These are phyloP conservation scores for Sporisorium exsertum DNA, from an alignment of 1,284 basidiomycete genomes.

Conservation along the genomic window DNA sequence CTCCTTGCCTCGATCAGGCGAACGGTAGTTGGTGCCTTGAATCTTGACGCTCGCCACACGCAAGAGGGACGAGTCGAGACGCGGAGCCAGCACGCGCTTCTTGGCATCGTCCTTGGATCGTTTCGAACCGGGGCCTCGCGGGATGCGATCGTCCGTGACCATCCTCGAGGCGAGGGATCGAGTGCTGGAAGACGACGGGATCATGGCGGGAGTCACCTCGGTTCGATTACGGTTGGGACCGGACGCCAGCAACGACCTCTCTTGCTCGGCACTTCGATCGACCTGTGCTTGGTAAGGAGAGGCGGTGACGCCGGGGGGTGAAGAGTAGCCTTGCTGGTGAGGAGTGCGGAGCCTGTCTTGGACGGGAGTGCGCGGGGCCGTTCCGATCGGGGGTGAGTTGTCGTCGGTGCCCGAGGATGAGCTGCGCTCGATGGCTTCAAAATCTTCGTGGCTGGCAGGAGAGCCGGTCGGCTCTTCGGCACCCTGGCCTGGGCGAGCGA, in stretches of 20 bases:
- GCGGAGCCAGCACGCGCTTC: conserved; percentile 45
- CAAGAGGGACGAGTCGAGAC: conserved; percentile 60
- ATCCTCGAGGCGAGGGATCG: conserved; percentile 39
- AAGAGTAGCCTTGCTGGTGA: conserved; percentile 20
- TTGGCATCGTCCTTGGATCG: conserved; percentile 31
- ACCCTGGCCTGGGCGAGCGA: conserved; percentile 11
- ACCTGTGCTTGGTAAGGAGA: conserved; percentile 21
- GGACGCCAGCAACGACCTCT: conserved; percentile 43
- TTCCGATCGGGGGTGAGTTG: conserved; percentile 10
- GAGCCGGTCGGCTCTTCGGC: conserved; percentile 23
- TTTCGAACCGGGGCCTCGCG: conserved; percentile 25
- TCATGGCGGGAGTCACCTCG: conserved; percentile 38
- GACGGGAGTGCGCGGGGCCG: conserved; percentile 9
- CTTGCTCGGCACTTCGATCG: conserved; percentile 33
- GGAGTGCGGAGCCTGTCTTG: conserved; percentile 23
- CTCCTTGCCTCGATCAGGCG: conserved; percentile 87
- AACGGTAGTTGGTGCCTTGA: conserved; percentile 78
- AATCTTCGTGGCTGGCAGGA: conserved; percentile 38
- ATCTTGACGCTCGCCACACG: conserved; percentile 60
- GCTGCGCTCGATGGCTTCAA: conserved; percentile 51
- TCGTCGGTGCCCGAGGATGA: conserved; percentile 51
- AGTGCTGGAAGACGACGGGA: conserved; percentile 45
- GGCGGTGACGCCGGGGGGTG: conserved; percentile 22
- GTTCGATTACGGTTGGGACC: conserved; percentile 46
- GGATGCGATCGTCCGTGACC: conserved; percentile 29